Evolutionary conservation across 129 eudicot species (phyloP).

Genomic region (Daucus carota): DH1_v3.0 NC_030382.2:53278501-53279000

Average conservation of each 20-base stretch:
- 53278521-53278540: not conserved
- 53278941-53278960: constrained; percentile 95
- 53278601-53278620: not conserved
- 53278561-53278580: not conserved
- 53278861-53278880: constrained; percentile 99
- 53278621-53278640: not conserved
- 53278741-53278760: not conserved
- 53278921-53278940: constrained; percentile 90
- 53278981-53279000: constrained; percentile 82
- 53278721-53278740: not conserved
- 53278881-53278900: constrained; percentile 83
- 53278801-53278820: constrained; percentile 98
- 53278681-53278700: not conserved
- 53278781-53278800: constrained; percentile 77
- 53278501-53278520: not conserved
- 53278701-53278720: not conserved
- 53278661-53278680: not conserved
- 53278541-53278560: not conserved
- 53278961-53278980: constrained; percentile 66
- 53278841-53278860: constrained; percentile 99
- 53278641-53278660: not conserved
- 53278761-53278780: constrained; percentile 5
- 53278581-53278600: not conserved
- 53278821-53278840: constrained; percentile 85
- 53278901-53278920: constrained; percentile 68